Percentiles rank a stretch among this genome's conserved stretches.
Evolutionary conservation across 2,329 filamentous ascomycete species (phyloP).

Genomic region (Pestalotiopsis sp.): DNA sequence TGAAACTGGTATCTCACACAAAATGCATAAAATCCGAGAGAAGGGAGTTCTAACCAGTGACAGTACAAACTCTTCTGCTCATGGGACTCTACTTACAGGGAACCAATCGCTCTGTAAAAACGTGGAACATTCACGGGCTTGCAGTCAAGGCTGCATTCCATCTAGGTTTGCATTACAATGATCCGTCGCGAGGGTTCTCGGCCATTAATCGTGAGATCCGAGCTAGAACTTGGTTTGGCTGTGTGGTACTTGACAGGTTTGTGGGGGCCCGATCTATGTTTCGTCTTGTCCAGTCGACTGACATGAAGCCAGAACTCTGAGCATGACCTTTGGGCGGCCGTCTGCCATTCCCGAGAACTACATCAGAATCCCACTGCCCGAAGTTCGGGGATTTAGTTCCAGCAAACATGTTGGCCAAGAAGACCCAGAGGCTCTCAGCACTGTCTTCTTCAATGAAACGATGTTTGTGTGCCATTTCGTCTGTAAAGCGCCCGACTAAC

Average conservation of each 20-base stretch:
- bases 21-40: not conserved
- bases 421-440: slow-evolving; percentile 18
- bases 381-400: slow-evolving; percentile 7
- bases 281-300: not conserved
- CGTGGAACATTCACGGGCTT: slow-evolving; percentile 55
- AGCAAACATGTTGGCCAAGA: slow-evolving; percentile 10
- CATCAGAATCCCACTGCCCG: slow-evolving; percentile 38
- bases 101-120: slow-evolving; percentile 51
- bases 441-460: slow-evolving; percentile 28
- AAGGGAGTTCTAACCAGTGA: not conserved
- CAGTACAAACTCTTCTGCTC: slow-evolving; percentile 49
- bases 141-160: slow-evolving; percentile 51
- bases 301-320: slow-evolving; percentile 36
- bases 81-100: slow-evolving; percentile 54
- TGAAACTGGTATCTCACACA: slow-evolving; percentile 37
- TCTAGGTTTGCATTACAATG: slow-evolving; percentile 49
- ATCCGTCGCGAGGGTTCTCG: slow-evolving; percentile 34
- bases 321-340: slow-evolving; percentile 53
- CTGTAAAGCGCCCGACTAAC: not conserved
- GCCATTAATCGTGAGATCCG: slow-evolving; percentile 46
- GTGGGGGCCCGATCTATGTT: not conserved
- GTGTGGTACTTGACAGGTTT: slow-evolving; percentile 45
- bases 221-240: slow-evolving; percentile 50
- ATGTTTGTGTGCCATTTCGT: too few species aligned
- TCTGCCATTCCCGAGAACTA: slow-evolving; percentile 44